Conservation (phyloP, 2,329 filamentous ascomycete species). For the Geoglossum cookeanum region DNA sequence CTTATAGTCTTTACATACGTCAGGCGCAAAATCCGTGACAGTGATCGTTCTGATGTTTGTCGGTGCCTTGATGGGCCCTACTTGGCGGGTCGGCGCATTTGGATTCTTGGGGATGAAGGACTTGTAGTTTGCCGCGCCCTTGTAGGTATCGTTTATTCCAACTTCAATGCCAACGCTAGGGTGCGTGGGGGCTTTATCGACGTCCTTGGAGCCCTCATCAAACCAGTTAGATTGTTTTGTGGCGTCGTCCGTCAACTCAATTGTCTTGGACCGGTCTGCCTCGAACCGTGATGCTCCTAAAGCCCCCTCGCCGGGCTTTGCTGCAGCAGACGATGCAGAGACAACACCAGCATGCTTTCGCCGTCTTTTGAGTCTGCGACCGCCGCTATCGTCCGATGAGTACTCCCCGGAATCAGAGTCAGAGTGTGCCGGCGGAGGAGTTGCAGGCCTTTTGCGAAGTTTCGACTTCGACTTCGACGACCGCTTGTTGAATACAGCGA, state of each 20-base stretch:
- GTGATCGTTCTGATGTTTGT: constrained; percentile 85
- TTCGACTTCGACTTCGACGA: constrained; percentile 56
- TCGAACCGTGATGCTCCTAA: constrained; percentile 34
- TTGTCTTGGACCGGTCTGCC: constrained; percentile 41
- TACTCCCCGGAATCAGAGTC: constrained; percentile 43
- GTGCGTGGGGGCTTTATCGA: constrained; percentile 35
- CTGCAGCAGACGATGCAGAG: constrained; percentile 38
- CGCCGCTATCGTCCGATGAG: constrained; percentile 58
- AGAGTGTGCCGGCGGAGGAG: constrained; percentile 46
- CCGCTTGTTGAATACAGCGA: constrained; percentile 62
- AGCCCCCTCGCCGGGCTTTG: constrained; percentile 22
- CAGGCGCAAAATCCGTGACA: constrained; percentile 73
- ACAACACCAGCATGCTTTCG: constrained; percentile 49
- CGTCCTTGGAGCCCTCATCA: constrained; percentile 45
- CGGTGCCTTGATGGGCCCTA: constrained; percentile 75
- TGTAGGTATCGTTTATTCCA: constrained; percentile 46
- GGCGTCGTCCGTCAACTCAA: constrained; percentile 60
- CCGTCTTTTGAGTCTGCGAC: constrained; percentile 59
- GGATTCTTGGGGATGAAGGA: constrained; percentile 68
- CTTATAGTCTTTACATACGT: constrained; percentile 92
- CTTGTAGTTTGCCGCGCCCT: constrained; percentile 50
- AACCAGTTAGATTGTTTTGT: constrained; percentile 84
- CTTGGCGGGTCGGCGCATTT: constrained; percentile 45
- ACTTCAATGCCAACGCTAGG: constrained; percentile 17
- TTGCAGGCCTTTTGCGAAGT: constrained; percentile 61